Evolutionary conservation across 306 rosid genomes (phyloP).

Genomic region (Vigna radiata): DNA sequence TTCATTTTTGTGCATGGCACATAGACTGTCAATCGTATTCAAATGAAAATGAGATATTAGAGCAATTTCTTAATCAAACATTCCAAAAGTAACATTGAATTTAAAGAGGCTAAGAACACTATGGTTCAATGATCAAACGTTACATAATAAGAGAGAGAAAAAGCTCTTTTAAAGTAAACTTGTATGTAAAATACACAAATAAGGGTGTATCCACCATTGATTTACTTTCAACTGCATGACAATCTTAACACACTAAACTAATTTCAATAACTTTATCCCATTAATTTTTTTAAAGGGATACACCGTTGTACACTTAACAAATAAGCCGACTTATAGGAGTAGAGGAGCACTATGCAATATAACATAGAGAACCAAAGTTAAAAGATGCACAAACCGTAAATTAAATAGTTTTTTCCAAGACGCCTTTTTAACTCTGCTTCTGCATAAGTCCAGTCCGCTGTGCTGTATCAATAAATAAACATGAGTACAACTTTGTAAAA

Average conservation of each 20-base stretch:
- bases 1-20: conserved; percentile 26
- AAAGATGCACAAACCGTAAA: conserved; percentile 64
- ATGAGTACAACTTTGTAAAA: conserved; percentile 45
- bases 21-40: conserved; percentile 24
- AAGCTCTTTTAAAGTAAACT: background rate
- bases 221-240: background rate
- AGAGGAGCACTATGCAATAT: background rate
- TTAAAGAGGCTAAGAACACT: conserved; percentile 3
- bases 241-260: background rate
- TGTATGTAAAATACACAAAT: background rate
- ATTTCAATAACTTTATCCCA: too few relatives aligned
- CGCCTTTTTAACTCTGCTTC: conserved; percentile 85
- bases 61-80: conserved; percentile 17
- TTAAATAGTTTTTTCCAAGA: conserved; percentile 79
- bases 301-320: background rate
- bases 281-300: background rate
- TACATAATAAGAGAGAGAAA: background rate
- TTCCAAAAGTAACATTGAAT: conserved; percentile 16
- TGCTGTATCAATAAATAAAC: conserved; percentile 62
- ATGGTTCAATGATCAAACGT: background rate
- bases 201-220: background rate
- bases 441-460: conserved; percentile 88
- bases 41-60: conserved; percentile 5
- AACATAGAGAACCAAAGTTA: conserved; percentile 26
- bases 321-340: background rate